Percentiles rank a stretch among this genome's conserved stretches.
These are phyloP conservation scores for Penicillium canariense DNA, from an alignment of 495 filamentous ascomycete species.

Conservation along the genomic window DNA sequence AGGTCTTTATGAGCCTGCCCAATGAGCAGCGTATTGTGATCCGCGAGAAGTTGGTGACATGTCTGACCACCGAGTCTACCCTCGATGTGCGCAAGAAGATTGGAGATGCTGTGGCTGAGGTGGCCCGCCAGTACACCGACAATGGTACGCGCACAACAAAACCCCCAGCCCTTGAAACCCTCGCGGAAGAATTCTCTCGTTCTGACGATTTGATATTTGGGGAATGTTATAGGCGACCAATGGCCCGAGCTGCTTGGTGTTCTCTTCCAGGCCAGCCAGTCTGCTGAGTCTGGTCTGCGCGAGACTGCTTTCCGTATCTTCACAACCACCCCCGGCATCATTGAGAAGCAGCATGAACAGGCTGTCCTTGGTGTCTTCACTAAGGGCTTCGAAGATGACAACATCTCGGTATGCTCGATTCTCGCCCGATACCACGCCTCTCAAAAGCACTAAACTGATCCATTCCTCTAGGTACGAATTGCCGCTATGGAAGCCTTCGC, in stretches of 20 bases:
- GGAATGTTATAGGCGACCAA: conserved; percentile 57
- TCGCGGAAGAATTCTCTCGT: conserved; percentile 1
- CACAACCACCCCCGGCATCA: conserved; percentile 90
- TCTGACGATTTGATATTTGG: conserved; percentile 20
- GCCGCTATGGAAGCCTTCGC: conserved; percentile 96
- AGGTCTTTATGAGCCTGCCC: conserved; percentile 76
- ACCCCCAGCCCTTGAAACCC: not conserved
- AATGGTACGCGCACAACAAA: conserved; percentile 58
- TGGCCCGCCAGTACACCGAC: conserved; percentile 92
- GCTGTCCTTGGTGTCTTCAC: conserved; percentile 80
- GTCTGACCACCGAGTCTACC: conserved; percentile 66
- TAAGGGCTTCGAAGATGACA: conserved; percentile 86
- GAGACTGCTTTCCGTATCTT: conserved; percentile 94
- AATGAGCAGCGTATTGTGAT: conserved; percentile 72
- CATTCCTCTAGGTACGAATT: conserved; percentile 64
- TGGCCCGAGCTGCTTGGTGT: conserved; percentile 89
- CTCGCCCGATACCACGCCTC: not conserved
- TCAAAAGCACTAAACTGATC: not conserved
- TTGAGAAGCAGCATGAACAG: conserved; percentile 91
- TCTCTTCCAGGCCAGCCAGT: conserved; percentile 86
- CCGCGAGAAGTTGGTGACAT: conserved; percentile 74
- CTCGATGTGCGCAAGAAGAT: conserved; percentile 85
- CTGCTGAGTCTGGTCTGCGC: conserved; percentile 71
- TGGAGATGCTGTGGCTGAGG: conserved; percentile 91
- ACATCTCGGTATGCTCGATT: conserved; percentile 60